Evolutionary conservation across 352 stramenopile genomes (phyloP).

Genomic region (Pythium myriotylum): DNA sequence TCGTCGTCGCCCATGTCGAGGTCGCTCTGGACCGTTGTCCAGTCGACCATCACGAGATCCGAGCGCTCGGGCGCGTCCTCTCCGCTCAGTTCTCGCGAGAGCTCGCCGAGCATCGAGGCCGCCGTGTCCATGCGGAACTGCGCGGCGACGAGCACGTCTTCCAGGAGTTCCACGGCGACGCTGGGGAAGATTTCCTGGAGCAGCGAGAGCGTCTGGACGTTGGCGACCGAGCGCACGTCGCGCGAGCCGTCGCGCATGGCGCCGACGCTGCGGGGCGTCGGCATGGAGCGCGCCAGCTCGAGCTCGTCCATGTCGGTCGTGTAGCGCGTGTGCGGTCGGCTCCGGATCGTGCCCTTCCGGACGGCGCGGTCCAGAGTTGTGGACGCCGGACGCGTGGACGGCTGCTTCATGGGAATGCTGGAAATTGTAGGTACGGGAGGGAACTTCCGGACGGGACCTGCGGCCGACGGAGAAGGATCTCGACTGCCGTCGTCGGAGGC

Average conservation of each 20-base stretch:
- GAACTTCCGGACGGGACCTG: background rate
- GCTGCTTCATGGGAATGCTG: constrained; percentile 15
- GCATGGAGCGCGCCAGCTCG: constrained; percentile 12
- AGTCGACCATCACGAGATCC: constrained; percentile 35
- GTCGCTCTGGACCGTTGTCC: constrained; percentile 35
- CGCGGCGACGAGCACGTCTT: constrained; percentile 66
- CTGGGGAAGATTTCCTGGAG: constrained; percentile 65
- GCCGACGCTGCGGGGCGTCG: constrained; percentile 20
- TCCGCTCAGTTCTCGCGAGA: constrained; percentile 34
- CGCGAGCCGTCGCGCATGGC: constrained; percentile 22
- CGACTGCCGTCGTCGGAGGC: background rate
- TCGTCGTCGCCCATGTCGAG: constrained; percentile 39
- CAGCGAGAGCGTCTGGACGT: constrained; percentile 44
- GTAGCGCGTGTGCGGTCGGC: constrained; percentile 12
- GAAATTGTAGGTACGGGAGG: constrained; percentile 7
- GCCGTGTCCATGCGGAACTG: constrained; percentile 69
- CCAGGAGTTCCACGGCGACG: constrained; percentile 45
- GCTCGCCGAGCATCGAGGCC: constrained; percentile 59
- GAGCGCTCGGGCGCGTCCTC: background rate
- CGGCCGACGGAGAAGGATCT: background rate
- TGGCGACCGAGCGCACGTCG: constrained; percentile 40
- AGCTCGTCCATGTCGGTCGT: constrained; percentile 24
- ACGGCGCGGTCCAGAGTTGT: background rate
- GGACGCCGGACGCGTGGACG: background rate
- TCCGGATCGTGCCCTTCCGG: constrained; percentile 25